Base-by-base conservation (phyloP, 1,284 basidiomycete genomes). In the Ustilago curta region DNA sequence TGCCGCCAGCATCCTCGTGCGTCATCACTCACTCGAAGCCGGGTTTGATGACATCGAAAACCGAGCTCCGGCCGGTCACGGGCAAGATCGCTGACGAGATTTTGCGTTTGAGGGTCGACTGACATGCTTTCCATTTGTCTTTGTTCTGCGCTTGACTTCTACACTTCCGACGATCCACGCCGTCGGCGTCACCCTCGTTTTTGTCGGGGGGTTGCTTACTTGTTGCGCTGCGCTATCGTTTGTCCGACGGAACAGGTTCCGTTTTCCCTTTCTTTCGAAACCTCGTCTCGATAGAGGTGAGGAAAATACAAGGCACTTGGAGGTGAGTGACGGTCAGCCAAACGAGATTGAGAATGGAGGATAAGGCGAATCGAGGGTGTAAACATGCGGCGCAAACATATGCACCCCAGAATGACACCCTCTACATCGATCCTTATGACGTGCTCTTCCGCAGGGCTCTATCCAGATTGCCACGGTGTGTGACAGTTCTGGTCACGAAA, bases 121-220 rank as follows among this genome's bases (percentile, higher is more conserved):
- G 48, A 49, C 48, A n/a, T n/a, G 27, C 12, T 11, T 29, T 21
- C 23, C 19, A 8, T 47, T 29, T 25, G 27, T 35, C 43, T 45
- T 8, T 57, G 23, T 40, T 35, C 55, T 37, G 16, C 19, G 40
- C 35, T 14, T 37, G 35, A 37, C 44, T 16, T 18, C 11, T 27
- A 25, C 18, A 3, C 14, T 32, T 59, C 40, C 57, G 48, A 42
- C n/a, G 16, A 21, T 4, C 31, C 16, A 45, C 58, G 58, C 50
- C 44, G 27, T n/a, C 43, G 43, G 8, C 50, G 4, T 45, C 40
- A 60, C 59, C 50, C 59, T 48, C 51, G 8, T 47, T 60, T 60
- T 60, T 32, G 2, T 32, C 25, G 6, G 25, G 35, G 50, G 59
- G 59, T 35, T 60, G 8, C 59, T 47, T 3, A 27, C 19, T 27